Evolutionary conservation across 2,329 filamentous ascomycete species (phyloP).

Genomic region (Metarhizium album): DNA sequence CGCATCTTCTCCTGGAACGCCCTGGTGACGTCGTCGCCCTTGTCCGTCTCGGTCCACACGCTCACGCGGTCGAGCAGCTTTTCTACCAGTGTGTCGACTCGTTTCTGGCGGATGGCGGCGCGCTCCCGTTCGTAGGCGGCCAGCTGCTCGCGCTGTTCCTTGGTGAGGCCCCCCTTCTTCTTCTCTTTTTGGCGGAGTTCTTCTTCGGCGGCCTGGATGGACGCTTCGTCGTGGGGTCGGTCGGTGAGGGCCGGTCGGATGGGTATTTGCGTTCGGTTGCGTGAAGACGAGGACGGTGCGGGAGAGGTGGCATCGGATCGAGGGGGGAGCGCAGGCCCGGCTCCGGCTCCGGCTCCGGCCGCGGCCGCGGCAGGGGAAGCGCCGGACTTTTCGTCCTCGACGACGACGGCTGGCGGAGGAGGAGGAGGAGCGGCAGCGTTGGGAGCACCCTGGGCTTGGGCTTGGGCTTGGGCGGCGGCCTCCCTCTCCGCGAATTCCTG

Average conservation of each 20-base stretch:
- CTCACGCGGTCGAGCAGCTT: slow-evolving; percentile 86
- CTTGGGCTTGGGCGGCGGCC: slow-evolving; percentile 7
- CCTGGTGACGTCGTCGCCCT: slow-evolving; percentile 68
- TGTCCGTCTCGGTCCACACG: slow-evolving; percentile 96
- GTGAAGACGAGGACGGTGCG: slow-evolving; percentile 31
- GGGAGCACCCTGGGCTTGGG: slow-evolving; percentile 11
- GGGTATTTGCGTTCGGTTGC: slow-evolving; percentile 47
- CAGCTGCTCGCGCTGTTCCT: slow-evolving; percentile 89
- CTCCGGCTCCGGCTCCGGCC: not conserved
- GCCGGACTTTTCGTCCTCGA: slow-evolving; percentile 26
- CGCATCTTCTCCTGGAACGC: slow-evolving; percentile 92
- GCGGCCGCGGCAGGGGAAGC: slow-evolving; percentile 4
- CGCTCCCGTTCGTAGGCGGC: slow-evolving; percentile 82
- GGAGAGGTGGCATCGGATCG: slow-evolving; percentile 27
- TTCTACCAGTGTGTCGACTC: slow-evolving; percentile 69
- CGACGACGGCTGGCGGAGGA: slow-evolving; percentile 28
- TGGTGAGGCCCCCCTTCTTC: slow-evolving; percentile 76
- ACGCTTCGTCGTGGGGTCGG: slow-evolving; percentile 59
- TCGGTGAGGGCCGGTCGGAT: slow-evolving; percentile 83
- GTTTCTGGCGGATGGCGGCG: slow-evolving; percentile 72
- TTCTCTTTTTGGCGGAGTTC: slow-evolving; percentile 47
- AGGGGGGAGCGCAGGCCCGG: slow-evolving; percentile 15
- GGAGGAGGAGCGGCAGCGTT: slow-evolving; percentile 18
- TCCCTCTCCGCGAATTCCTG: slow-evolving; percentile 23
- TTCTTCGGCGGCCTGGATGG: slow-evolving; percentile 55